Conservation (phyloP, 805 yeast genomes). For the Nakazawaea ambrosiae region DNA sequence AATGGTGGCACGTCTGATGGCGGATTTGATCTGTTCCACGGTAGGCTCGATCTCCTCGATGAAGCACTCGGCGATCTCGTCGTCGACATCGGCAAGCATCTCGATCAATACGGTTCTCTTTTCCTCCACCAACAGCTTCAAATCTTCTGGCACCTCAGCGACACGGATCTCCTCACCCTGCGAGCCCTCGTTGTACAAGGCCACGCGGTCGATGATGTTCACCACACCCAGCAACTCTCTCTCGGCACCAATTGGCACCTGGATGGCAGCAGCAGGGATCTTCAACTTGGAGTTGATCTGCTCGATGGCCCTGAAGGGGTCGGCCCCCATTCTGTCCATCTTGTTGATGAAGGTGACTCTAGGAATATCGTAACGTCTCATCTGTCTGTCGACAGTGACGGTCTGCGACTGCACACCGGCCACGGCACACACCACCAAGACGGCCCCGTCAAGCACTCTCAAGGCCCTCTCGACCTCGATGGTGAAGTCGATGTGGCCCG, state of each 20-base stretch:
- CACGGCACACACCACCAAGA: slow-evolving; percentile 96
- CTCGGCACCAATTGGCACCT: slow-evolving; percentile 96
- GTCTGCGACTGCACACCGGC: slow-evolving; percentile 98
- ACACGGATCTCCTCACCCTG: slow-evolving; percentile 80
- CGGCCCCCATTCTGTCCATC: slow-evolving; percentile 99
- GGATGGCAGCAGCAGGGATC: slow-evolving; percentile 95
- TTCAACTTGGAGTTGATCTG: slow-evolving; percentile 83
- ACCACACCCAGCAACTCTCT: slow-evolving; percentile 80
- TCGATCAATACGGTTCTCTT: slow-evolving; percentile 83
- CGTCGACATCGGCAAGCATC: slow-evolving; percentile 96
- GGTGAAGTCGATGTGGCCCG: slow-evolving; percentile 98
- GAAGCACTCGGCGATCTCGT: slow-evolving; percentile 89
- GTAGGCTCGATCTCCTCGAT: slow-evolving; percentile 88
- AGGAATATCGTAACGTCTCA: slow-evolving; percentile 97
- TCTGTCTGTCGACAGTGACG: slow-evolving; percentile 97
- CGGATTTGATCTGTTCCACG: slow-evolving; percentile 73
- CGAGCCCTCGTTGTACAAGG: slow-evolving; percentile 80
- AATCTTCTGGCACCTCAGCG: slow-evolving; percentile 66
- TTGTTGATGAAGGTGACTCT: slow-evolving; percentile 93
- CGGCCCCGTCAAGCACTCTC: slow-evolving; percentile 97
- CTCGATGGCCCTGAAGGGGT: slow-evolving; percentile 92
- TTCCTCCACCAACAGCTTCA: slow-evolving; percentile 80
- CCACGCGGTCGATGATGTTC: slow-evolving; percentile 81
- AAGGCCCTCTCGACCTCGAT: slow-evolving; percentile 98
- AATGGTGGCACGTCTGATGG: slow-evolving; percentile 92